Evolutionary conservation across 805 yeast genomes (phyloP), one percentile per base, ranked within the genome.

Genomic region (Saturnispora gosingensis): DNA sequence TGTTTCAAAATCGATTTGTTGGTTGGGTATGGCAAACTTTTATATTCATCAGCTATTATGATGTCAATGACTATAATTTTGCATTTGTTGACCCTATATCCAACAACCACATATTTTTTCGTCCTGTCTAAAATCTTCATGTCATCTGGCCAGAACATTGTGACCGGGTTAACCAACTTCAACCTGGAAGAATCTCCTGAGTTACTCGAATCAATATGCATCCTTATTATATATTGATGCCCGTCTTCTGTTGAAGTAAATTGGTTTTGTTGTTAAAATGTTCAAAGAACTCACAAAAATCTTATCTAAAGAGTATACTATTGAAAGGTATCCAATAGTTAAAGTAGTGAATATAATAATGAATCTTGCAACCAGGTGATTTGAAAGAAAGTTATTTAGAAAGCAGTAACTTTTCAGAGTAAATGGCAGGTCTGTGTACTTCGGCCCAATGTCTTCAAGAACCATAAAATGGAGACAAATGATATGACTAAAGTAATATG

Each of bases 121-220:
- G 28, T 27, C 10, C 27, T n/a, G 4, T 46, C 32, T 4, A 53
- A 43, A 3, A 55, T 24, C 10, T 35, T 30, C 7, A 67, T 44
- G 48, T 67, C 69, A 11, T 53, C 48, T 10, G 71, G 70, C 70
- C 70, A 67, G 44, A 63, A 66, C 1, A 64, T 43, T n/a, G 61
- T 44, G n/a, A 49, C 45, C 28, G 22, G 11, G 22, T 43, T 35
- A 7, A 20, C 20, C 10, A 32, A 28, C 9, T 46, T n/a, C 25
- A 22, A 38, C 16, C 11, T 40, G 16, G 42, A 38, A 13, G 13
- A 5, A 3, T 18, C 42, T 10, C 11, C 20, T 38, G 42, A 38
- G 22, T 46, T 43, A 15, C 4, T 3, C 15, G 22, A 43, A 16
- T 50, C 45, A 36, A 34, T 34, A 40, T 30, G 34, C 47, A 45